Conservation (phyloP, 2,329 filamentous ascomycete genomes). For the Epichloe gansuensis region DNA sequence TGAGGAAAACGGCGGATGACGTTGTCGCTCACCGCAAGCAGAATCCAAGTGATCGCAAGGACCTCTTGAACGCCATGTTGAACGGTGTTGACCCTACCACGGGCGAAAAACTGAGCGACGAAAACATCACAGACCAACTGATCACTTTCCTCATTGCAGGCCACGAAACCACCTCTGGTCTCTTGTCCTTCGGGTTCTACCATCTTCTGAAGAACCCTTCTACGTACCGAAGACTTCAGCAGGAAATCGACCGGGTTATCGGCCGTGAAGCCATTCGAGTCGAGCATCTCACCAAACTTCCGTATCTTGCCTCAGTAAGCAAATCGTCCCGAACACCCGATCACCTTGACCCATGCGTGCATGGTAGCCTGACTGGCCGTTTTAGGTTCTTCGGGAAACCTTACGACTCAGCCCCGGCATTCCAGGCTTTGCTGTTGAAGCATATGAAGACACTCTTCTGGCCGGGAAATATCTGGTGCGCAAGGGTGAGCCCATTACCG, state of each 20-base stretch:
- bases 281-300: constrained; percentile 51
- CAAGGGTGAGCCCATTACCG: constrained; percentile 35
- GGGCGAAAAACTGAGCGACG: constrained; percentile 49
- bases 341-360: too few relatives aligned
- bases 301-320: constrained; percentile 49
- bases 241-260: constrained; percentile 56
- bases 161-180: constrained; percentile 59
- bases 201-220: constrained; percentile 52
- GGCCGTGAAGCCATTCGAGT: constrained; percentile 44
- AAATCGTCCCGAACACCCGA: neutral
- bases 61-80: constrained; percentile 60
- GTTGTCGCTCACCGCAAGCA: constrained; percentile 46
- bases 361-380: too few relatives aligned
- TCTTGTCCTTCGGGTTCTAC: constrained; percentile 54
- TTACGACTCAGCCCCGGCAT: constrained; percentile 51
- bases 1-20: constrained; percentile 45
- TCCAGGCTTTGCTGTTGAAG: constrained; percentile 40
- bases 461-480: constrained; percentile 49
- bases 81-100: constrained; percentile 55
- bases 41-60: constrained; percentile 45
- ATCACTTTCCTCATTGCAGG: constrained; percentile 61
- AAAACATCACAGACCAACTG: constrained; percentile 55
- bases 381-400: constrained; percentile 48
- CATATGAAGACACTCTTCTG: constrained; percentile 41
- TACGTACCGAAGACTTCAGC: constrained; percentile 46